These are phyloP conservation scores for Rhamnella rubrinervis DNA, from an alignment of 331 rosid genomes.

Conservation along the genomic window DNA sequence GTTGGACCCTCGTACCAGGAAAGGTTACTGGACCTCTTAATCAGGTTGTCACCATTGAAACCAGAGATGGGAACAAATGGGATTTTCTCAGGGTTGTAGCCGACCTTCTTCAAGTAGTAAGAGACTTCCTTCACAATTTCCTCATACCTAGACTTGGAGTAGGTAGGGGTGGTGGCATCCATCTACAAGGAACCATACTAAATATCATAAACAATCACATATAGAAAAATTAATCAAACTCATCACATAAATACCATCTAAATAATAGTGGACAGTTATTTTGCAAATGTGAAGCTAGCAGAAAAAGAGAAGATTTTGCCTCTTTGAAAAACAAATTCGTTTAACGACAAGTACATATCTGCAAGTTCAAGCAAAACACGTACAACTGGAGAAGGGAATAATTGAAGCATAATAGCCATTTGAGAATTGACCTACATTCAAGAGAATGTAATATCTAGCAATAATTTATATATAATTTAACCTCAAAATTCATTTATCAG, in stretches of 20 bases:
- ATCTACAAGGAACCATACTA: conserved; percentile 18
- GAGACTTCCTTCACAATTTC: conserved; percentile 51
- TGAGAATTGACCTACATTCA: too few species aligned
- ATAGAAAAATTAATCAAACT: too few species aligned
- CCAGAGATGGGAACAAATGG: conserved; percentile 46
- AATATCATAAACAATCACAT: not conserved
- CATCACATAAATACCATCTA: too few species aligned
- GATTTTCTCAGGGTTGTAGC: conserved; percentile 35
- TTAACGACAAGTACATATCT: too few species aligned
- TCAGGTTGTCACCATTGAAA: conserved; percentile 49
- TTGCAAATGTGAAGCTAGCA: not conserved
- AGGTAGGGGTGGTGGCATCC: conserved; percentile 53
- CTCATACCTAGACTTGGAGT: conserved; percentile 47
- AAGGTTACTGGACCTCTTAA: conserved; percentile 35
- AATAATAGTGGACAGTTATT: too few species aligned
- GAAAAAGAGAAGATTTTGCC: not conserved
- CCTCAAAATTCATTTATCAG: too few species aligned
- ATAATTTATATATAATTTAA: too few species aligned
- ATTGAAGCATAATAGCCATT: too few species aligned
- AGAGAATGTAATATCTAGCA: too few species aligned
- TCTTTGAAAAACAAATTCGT: too few species aligned
- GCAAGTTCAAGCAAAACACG: too few species aligned
- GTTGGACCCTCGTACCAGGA: conserved; percentile 42
- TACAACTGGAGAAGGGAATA: too few species aligned
- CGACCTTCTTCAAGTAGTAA: conserved; percentile 42